phyloP scores from a whole-genome alignment of 805 yeast species.

The Lipomyces orientalis region DNA sequence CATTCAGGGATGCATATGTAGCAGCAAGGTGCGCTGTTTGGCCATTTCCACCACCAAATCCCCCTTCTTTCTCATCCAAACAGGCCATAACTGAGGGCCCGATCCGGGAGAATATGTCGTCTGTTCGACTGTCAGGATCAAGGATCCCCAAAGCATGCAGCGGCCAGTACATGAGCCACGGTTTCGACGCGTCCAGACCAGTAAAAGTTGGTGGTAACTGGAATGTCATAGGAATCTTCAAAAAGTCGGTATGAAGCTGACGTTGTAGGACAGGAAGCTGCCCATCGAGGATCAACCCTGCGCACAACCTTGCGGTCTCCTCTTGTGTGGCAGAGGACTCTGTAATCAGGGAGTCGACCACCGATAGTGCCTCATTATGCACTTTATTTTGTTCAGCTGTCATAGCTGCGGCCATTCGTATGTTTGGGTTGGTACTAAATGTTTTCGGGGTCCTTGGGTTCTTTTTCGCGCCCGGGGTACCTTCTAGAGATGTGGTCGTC shows the following conservation, averaged over 20 bases:
- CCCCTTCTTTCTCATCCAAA: slow-evolving; percentile 55
- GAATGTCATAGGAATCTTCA: slow-evolving; percentile 10
- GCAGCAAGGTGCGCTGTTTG: slow-evolving; percentile 87
- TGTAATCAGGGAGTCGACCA: slow-evolving; percentile 23
- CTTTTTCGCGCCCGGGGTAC: not conserved
- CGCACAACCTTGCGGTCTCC: slow-evolving; percentile 26
- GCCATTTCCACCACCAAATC: slow-evolving; percentile 83
- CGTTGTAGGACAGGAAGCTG: slow-evolving; percentile 18
- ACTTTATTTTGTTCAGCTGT: slow-evolving; percentile 13
- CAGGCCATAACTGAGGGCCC: slow-evolving; percentile 44
- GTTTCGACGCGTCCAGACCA: slow-evolving; percentile 83
- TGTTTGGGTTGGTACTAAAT: not conserved
- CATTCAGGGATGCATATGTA: slow-evolving; percentile 74
- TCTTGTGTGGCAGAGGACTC: slow-evolving; percentile 30
- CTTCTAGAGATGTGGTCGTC: not conserved
- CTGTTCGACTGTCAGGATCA: slow-evolving; percentile 43
- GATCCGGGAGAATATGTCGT: slow-evolving; percentile 39
- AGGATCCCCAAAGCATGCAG: slow-evolving; percentile 59
- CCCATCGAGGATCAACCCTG: slow-evolving; percentile 18
- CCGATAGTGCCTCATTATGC: slow-evolving; percentile 14
- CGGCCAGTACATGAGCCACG: slow-evolving; percentile 91
- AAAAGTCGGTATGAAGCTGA: slow-evolving; percentile 14
- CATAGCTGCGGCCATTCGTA: not conserved
- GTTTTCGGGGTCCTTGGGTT: not conserved
- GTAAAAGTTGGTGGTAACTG: slow-evolving; percentile 58